phyloP scores from a whole-genome alignment of 257 asterid genomes.

The Fraxinus americana region DNA sequence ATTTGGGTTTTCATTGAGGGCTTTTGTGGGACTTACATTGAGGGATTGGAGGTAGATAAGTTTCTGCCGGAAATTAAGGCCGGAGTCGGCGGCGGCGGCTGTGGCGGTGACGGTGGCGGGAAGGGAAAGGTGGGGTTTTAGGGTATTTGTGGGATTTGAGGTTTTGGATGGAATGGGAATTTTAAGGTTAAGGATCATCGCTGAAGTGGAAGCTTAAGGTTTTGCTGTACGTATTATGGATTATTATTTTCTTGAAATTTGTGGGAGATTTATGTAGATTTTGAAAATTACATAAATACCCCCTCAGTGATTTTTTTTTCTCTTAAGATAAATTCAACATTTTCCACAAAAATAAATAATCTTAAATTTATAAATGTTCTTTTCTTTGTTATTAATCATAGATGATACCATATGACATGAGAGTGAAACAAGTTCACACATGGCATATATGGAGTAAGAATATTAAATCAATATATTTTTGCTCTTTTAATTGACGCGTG shows the following conservation, averaged over 20 bases:
- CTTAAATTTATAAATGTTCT: too few species aligned
- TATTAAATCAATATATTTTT: too few species aligned
- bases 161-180: conserved; percentile 29
- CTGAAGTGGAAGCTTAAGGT: background rate
- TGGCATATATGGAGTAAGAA: too few species aligned
- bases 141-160: conserved; percentile 12
- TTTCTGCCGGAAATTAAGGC: conserved; percentile 64
- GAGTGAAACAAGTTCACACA: too few species aligned
- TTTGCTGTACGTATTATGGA: conserved; percentile 1
- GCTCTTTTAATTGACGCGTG: too few species aligned
- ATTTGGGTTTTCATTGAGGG: conserved; percentile 65
- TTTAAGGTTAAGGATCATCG: conserved; percentile 52
- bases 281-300: too few species aligned
- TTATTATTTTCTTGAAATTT: conserved; percentile 5
- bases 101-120: conserved; percentile 23
- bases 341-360: too few species aligned
- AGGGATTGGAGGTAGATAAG: conserved; percentile 56
- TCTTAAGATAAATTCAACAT: too few species aligned
- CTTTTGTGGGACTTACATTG: conserved; percentile 55
- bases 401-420: too few species aligned
- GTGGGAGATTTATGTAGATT: too few species aligned
- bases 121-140: conserved; percentile 13
- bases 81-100: conserved; percentile 39
- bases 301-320: too few species aligned
- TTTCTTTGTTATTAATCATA: too few species aligned